Conservation (phyloP, 306 rosid genomes). For the Inga leiocalycina region DNA sequence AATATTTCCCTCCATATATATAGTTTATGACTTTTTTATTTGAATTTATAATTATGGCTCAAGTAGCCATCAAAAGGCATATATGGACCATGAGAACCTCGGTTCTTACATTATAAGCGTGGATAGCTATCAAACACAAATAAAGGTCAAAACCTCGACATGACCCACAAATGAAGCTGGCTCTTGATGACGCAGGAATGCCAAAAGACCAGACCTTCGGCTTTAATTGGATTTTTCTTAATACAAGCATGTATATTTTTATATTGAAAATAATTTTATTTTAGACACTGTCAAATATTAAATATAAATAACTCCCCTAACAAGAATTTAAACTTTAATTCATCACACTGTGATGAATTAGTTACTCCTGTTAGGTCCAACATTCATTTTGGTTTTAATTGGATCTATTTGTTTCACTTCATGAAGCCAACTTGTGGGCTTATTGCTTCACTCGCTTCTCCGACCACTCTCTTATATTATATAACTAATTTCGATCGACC, state of each 20-base stretch:
- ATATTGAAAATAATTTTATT: accelerated
- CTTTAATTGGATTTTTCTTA: not conserved
- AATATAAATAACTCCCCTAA: accelerated
- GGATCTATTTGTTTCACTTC: not conserved
- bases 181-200: not conserved
- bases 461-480: not conserved
- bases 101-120: not conserved
- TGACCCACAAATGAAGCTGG: not conserved
- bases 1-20: no score
- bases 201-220: not conserved
- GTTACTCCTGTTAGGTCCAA: no score
- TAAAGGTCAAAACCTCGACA: not conserved
- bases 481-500: not conserved
- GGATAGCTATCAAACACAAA: not conserved
- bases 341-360: no score
- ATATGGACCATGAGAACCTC: not conserved
- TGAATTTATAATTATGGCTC: no score
- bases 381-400: no score
- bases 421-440: not conserved
- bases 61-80: not conserved
- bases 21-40: no score
- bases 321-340: no score
- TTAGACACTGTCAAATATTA: no score
- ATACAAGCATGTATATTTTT: no score
- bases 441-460: not conserved